These are phyloP conservation scores for Musa troglodytarum DNA, from an alignment of 176 grass and related monocot genomes.

Conservation along the genomic window DNA sequence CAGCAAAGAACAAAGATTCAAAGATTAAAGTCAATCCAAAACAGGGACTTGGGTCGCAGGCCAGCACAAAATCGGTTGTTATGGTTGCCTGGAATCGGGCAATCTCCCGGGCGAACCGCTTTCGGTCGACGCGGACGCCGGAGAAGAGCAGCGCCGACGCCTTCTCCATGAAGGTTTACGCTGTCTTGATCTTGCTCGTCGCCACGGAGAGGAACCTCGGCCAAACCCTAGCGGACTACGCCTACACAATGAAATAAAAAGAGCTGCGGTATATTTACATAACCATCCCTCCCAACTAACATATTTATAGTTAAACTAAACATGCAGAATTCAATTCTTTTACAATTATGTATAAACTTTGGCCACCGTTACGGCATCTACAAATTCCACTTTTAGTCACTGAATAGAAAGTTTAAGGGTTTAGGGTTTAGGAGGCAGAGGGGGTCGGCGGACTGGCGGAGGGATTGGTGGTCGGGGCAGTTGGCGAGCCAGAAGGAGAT, in stretches of 20 bases:
- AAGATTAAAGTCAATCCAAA: background rate
- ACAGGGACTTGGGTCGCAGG: background rate
- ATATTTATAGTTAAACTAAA: too few species aligned
- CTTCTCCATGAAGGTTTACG: slow-evolving; percentile 24
- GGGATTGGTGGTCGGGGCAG: slow-evolving; percentile 31
- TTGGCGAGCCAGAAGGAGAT: slow-evolving; percentile 69
- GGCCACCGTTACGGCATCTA: too few species aligned
- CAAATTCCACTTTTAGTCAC: too few species aligned
- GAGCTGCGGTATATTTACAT: too few species aligned
- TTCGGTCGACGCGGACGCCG: slow-evolving; percentile 66
- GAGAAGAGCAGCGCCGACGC: slow-evolving; percentile 64
- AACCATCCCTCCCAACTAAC: too few species aligned
- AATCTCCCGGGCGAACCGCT: slow-evolving; percentile 56
- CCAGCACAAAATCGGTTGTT: background rate
- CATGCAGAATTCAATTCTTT: too few species aligned
- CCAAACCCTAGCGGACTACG: too few species aligned
- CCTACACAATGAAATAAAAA: too few species aligned
- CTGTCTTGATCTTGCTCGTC: too few species aligned
- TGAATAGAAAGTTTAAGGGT: too few species aligned
- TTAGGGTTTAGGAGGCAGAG: slow-evolving; percentile 23
- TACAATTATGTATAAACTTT: too few species aligned
- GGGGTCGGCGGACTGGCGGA: slow-evolving; percentile 31
- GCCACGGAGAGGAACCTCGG: too few species aligned
- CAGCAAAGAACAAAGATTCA: background rate
- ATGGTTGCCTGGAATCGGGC: slow-evolving; percentile 39